Base-by-base conservation (phyloP, 345 rosid genomes). In the Salix caprea region DNA sequence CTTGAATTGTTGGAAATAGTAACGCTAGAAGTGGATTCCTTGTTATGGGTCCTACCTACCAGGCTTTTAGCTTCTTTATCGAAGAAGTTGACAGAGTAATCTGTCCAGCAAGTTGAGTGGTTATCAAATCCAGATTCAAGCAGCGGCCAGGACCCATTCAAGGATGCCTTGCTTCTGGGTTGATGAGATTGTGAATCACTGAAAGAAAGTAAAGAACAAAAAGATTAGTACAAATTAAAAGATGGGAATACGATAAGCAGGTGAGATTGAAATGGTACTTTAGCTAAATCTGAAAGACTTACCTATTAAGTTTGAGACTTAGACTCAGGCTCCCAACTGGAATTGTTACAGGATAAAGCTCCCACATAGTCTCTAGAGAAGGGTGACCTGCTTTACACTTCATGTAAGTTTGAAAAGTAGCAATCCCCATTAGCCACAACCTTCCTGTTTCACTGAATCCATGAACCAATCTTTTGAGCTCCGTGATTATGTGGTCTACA, bases 371-470 rank as follows among this genome's bases (percentile, higher is more conserved):
- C 75, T 86, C 91, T 30, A 91, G 76, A 73, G 90, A 88, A 74
- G 95, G 89, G 42, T 85, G 84, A 69, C 95, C 90, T n/a, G 83
- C 70, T 85, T 85, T 89, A 65, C 91, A 91, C 76, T 80, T 91
- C 77, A 81, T 82, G 83, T 91, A 89, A 36, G 88, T 84, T 58
- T 86, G 79, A 69, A 87, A 86, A 74, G 85, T 87, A 36, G 91
- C 87, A 28, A 77, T 76, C 18, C 92, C 92, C 82, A 89, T 67
- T 1, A 91, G 85, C 86, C 89, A 89, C 42, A 89, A 39, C 70
- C 79, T 84, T 68, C 80, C 83, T 5, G 54, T 73, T 73, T 86
- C 92, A 39, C 73, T 73, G n/a, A 58, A 66, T 50, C 87, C 92
- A 62, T 82, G 73, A 68, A 81, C 82, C 75, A 88, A 66, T 79